A percentile compares a stretch with the other conserved stretches of the same genome.
Evolutionary conservation across 2,329 filamentous ascomycete genomes (phyloP).

Genomic region (Colletotrichum cordylinicola): DNA sequence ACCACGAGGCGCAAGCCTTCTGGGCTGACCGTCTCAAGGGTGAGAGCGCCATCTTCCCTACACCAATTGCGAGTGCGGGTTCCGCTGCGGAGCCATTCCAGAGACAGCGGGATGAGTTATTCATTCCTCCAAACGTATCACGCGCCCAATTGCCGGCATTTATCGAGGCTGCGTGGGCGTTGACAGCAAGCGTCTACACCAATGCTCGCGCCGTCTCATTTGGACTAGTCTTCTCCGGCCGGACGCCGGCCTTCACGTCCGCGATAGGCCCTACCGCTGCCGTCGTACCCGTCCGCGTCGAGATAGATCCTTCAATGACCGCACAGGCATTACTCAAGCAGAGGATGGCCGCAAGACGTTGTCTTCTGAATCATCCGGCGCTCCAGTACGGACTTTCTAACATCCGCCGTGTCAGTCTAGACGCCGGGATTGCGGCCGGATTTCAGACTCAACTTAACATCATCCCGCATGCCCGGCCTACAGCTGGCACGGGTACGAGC

Average conservation of each 20-base stretch:
- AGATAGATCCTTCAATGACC: neutral
- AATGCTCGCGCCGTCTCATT: neutral
- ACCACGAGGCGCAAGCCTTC: neutral
- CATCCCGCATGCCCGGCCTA: neutral
- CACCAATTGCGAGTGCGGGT: neutral
- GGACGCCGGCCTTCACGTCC: neutral
- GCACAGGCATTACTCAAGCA: neutral
- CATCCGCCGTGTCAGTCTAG: neutral
- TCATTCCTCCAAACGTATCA: neutral
- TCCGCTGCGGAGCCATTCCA: neutral
- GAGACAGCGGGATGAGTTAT: neutral
- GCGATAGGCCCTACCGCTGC: neutral
- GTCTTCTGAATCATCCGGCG: neutral
- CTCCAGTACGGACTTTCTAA: neutral
- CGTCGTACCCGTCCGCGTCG: neutral
- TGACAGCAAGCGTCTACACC: neutral
- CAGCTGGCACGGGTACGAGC: neutral
- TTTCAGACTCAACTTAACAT: neutral
- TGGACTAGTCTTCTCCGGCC: neutral
- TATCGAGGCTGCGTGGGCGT: neutral
- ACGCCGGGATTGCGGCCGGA: neutral
- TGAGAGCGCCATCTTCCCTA: neutral
- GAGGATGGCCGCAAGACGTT: neutral
- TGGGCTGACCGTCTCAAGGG: neutral
- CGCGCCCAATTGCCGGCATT: neutral